These are phyloP conservation scores for Porpolomopsis calyptriformis DNA, from an alignment of 768 basidiomycete species.

Conservation along the genomic window DNA sequence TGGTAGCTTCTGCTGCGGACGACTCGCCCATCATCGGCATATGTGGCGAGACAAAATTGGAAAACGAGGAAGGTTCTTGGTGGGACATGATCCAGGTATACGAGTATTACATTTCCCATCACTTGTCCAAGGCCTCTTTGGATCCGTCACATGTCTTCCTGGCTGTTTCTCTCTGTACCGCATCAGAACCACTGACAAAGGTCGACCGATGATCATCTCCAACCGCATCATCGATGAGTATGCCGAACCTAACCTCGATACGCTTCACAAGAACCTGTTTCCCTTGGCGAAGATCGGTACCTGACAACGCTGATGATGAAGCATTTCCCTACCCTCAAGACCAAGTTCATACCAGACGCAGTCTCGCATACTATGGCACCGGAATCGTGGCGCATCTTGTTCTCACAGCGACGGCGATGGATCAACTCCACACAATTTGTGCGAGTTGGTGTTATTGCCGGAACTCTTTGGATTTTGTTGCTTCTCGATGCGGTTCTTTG, in stretches of 20 bases:
- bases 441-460: slow-evolving; percentile 77
- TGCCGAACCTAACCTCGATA: slow-evolving; percentile 86
- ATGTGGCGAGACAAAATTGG: slow-evolving; percentile 87
- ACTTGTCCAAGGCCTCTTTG: slow-evolving; percentile 90
- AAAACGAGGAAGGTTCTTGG: slow-evolving; percentile 89
- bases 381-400: slow-evolving; percentile 76
- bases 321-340: slow-evolving; percentile 93
- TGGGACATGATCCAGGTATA: slow-evolving; percentile 98
- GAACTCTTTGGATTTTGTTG: slow-evolving; percentile 93
- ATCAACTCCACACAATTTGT: slow-evolving; percentile 96
- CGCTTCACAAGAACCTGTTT: slow-evolving; percentile 91
- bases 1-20: slow-evolving; percentile 80
- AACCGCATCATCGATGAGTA: slow-evolving; percentile 95
- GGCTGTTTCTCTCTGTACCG: slow-evolving; percentile 96
- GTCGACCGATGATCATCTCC: slow-evolving; percentile 91
- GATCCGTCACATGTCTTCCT: slow-evolving; percentile 90
- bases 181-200: slow-evolving; percentile 90
- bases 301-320: slow-evolving; percentile 89
- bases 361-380: slow-evolving; percentile 88
- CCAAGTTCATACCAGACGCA: slow-evolving; percentile 85
- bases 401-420: slow-evolving; percentile 92
- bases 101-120: slow-evolving; percentile 92
- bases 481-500: slow-evolving; percentile 94
- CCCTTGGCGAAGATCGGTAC: slow-evolving; percentile 93
- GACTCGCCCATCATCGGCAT: slow-evolving; percentile 87